Conservation (phyloP, 345 rosid species). For the Melaleuca quinquenervia region DNA sequence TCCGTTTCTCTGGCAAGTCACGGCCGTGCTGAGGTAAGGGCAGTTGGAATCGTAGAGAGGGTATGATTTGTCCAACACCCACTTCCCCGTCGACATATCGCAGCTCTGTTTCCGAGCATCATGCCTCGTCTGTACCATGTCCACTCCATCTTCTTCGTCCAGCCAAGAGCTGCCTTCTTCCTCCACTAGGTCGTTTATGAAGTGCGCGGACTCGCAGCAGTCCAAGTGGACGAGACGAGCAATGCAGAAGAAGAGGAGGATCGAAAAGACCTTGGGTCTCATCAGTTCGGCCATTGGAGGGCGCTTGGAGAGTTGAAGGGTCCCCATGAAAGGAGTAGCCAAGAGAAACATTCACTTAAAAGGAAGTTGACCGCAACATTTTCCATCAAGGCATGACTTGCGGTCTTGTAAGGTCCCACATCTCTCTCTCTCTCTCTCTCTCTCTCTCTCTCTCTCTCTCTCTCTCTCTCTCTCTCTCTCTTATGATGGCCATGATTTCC, state of each 20-base stretch:
- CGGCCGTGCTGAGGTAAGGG: slow-evolving; percentile 71
- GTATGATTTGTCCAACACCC: slow-evolving; percentile 67
- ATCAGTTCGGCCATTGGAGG: background rate
- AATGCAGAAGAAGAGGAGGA: background rate
- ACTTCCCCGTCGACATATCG: slow-evolving; percentile 62
- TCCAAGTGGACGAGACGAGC: background rate
- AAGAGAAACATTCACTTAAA: background rate
- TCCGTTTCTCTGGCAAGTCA: slow-evolving; percentile 80
- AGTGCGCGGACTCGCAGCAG: background rate
- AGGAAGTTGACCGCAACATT: background rate
- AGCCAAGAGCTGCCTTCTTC: slow-evolving; percentile 7
- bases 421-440: background rate
- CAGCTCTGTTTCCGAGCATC: slow-evolving; percentile 25
- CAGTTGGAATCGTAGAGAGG: slow-evolving; percentile 77
- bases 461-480: background rate
- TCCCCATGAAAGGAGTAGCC: background rate
- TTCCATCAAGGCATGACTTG: slow-evolving; percentile 4
- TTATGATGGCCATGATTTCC: background rate
- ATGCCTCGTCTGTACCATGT: slow-evolving; percentile 24
- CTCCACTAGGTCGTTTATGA: background rate
- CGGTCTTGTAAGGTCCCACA: background rate
- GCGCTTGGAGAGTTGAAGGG: background rate
- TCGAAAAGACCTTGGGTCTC: background rate
- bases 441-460: background rate
- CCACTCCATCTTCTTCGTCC: slow-evolving; percentile 26